Conservation (phyloP, 2,329 filamentous ascomycete genomes). For the Epicoccum nigrum region DNA sequence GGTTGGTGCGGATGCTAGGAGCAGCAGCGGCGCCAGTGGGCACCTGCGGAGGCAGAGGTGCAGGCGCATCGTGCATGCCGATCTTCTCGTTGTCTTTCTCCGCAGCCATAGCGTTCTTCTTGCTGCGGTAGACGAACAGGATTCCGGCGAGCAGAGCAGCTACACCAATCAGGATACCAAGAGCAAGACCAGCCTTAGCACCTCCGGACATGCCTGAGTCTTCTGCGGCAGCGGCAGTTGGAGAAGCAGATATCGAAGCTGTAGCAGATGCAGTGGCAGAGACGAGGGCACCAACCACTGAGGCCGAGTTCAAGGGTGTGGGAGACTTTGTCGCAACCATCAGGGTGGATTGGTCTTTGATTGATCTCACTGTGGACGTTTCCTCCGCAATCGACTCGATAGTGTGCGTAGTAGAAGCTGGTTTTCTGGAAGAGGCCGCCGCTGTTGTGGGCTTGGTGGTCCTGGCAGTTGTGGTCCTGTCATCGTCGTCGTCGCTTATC, state of each 20-base stretch:
- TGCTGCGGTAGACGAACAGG: slow-evolving; percentile 75
- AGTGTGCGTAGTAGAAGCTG: slow-evolving; percentile 24
- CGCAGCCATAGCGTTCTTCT: slow-evolving; percentile 65
- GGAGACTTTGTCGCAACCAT: slow-evolving; percentile 40
- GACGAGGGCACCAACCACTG: slow-evolving; percentile 21
- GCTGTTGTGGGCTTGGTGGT: slow-evolving; percentile 16
- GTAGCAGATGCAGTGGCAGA: slow-evolving; percentile 30
- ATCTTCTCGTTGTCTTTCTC: slow-evolving; percentile 52
- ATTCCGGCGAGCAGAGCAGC: slow-evolving; percentile 70
- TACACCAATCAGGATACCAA: slow-evolving; percentile 77
- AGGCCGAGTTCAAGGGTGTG: slow-evolving; percentile 17
- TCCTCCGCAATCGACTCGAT: slow-evolving; percentile 22
- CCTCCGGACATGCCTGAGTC: slow-evolving; percentile 52
- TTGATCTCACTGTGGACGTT: slow-evolving; percentile 22
- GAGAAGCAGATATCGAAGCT: slow-evolving; percentile 34
- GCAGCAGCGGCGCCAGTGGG: slow-evolving; percentile 19
- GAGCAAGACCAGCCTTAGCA: slow-evolving; percentile 79
- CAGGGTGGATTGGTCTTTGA: slow-evolving; percentile 29
- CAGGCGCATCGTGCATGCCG: slow-evolving; percentile 34
- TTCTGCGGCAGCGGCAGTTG: slow-evolving; percentile 28
- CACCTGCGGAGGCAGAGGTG: slow-evolving; percentile 37
- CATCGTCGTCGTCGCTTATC: slow-evolving; percentile 20
- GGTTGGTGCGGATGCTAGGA: slow-evolving; percentile 51
- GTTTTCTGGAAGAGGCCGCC: slow-evolving; percentile 25
- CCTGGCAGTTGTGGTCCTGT: slow-evolving; percentile 1